Percentiles rank a stretch among this genome's conserved stretches.
These are phyloP conservation scores for Podila horticola DNA, from an alignment of 192 early-diverging fungal species.

Conservation along the genomic window DNA sequence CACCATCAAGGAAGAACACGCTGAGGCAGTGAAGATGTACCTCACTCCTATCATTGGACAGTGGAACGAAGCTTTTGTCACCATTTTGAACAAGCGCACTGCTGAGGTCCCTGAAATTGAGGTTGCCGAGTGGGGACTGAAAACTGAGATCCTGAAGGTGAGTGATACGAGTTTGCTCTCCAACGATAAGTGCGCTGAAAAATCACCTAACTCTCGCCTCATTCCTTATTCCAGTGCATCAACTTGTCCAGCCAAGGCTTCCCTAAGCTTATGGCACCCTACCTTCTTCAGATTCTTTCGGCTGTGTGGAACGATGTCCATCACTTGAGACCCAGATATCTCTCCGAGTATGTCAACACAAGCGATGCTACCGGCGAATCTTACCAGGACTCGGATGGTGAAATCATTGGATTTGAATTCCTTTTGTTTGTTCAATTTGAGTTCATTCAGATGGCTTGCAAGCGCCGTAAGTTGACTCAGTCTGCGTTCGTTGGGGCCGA, in stretches of 20 bases:
- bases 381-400: conserved; percentile 79
- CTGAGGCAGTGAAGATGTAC: conserved; percentile 73
- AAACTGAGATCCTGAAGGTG: conserved; percentile 80
- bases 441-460: conserved; percentile 67
- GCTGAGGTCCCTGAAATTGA: conserved; percentile 54
- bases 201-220: neutral
- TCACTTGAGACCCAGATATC: conserved; percentile 64
- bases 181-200: neutral
- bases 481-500: conserved; percentile 59
- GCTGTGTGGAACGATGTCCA: conserved; percentile 80
- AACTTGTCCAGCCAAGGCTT: conserved; percentile 68
- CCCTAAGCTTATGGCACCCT: conserved; percentile 67
- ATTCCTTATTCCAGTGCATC: conserved; percentile 57
- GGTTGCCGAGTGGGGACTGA: conserved; percentile 70
- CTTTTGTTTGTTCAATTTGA: conserved; percentile 77
- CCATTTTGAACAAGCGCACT: conserved; percentile 68
- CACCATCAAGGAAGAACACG: conserved; percentile 82
- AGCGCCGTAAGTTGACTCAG: conserved; percentile 63
- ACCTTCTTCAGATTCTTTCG: conserved; percentile 63
- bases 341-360: conserved; percentile 48
- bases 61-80: conserved; percentile 81
- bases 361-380: conserved; percentile 49
- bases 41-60: conserved; percentile 78
- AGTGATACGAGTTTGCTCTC: neutral
- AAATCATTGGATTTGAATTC: conserved; percentile 70